Base-by-base conservation (phyloP, 345 rosid species). In the Lepidium aucheri region DNA sequence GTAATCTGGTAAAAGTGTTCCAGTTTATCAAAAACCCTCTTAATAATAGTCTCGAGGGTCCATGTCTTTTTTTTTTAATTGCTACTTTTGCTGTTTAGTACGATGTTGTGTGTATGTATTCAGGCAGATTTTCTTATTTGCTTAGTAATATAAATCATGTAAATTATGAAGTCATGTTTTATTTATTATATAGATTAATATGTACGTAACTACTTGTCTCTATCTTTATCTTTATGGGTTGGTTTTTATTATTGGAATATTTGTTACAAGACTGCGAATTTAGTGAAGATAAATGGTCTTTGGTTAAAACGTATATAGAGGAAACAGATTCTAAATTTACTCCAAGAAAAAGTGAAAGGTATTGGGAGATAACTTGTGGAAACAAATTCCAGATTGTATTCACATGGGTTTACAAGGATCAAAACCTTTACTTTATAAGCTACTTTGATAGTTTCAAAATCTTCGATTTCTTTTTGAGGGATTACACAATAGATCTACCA, bases 11-110 rank as follows among this genome's bases (percentile, higher is more conserved):
- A 24, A n/a, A 58, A 20, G 36, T 24, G 38, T 38, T 20, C 22
- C 22, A 2, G 22, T 2, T 20, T 57, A 15, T 49, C 9, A 15
- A 33, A 28, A 35, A 41, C 47, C 53, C 41, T 65, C 36, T 41
- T 22, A 50, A 24, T 33, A 50, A 24, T 73, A 72, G 33, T 47
- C 28, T 57, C 53, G 43, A 65, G 70, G 71, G 66, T 57, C 54
- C 38, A 41, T 58, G 32, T 63, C 33, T 3, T 12, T 26, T 36
- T 26, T 36, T 24, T 26, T 30, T 53, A 20, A 42, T 50, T 56
- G 33, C 30, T 71, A 30, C 69, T 71, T 70, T 53, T 54, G 42
- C 15, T 71, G 64, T 54, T 26, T 71, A 63, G 64, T 70, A 62
- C 63, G 43, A 44, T 54, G 69, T n/a, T n/a, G n/a, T n/a, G n/a